phyloP scores from a whole-genome alignment of 352 stramenopile genomes.

The Phytophthora sojae region DNA sequence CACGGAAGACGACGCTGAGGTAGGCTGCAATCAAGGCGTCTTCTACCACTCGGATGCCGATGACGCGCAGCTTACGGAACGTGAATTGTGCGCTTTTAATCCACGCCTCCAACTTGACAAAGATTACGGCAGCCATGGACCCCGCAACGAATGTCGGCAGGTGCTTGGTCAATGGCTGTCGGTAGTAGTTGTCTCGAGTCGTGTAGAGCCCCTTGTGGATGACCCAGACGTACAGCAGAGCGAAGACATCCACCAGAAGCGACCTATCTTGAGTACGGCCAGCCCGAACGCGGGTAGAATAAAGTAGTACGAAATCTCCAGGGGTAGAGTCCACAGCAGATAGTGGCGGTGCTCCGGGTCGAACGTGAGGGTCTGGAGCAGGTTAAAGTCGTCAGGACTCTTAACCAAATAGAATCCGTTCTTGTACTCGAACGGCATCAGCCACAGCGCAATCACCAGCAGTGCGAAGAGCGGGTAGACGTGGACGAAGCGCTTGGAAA shows the following conservation, averaged over 20 bases:
- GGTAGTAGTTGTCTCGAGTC: conserved; percentile 26
- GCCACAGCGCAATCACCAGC: conserved; percentile 26
- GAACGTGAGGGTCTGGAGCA: conserved; percentile 48
- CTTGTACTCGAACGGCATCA: conserved; percentile 28
- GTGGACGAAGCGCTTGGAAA: conserved; percentile 45
- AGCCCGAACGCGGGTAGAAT: too few species aligned
- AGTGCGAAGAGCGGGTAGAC: conserved; percentile 61
- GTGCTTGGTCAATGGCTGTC: conserved; percentile 19
- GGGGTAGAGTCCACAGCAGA: conserved; percentile 47
- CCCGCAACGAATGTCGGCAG: conserved; percentile 30
- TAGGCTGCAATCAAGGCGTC: conserved; percentile 15
- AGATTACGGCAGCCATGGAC: too few species aligned
- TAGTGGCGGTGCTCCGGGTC: conserved; percentile 34
- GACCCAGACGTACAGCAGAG: conserved; percentile 32
- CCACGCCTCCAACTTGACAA: too few species aligned
- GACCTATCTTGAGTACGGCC: conserved; percentile 15
- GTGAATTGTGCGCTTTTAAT: conserved; percentile 4
- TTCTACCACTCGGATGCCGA: conserved; percentile 27
- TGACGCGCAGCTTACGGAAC: neutral
- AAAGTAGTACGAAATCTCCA: neutral
- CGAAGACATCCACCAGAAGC: conserved; percentile 36
- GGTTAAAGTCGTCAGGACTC: conserved; percentile 32
- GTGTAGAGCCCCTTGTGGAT: conserved; percentile 18
- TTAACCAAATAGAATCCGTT: conserved; percentile 31
- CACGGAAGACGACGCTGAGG: conserved; percentile 11